Base-by-base conservation (phyloP, 106 monocot species). In the Phalaenopsis aphrodite region DNA sequence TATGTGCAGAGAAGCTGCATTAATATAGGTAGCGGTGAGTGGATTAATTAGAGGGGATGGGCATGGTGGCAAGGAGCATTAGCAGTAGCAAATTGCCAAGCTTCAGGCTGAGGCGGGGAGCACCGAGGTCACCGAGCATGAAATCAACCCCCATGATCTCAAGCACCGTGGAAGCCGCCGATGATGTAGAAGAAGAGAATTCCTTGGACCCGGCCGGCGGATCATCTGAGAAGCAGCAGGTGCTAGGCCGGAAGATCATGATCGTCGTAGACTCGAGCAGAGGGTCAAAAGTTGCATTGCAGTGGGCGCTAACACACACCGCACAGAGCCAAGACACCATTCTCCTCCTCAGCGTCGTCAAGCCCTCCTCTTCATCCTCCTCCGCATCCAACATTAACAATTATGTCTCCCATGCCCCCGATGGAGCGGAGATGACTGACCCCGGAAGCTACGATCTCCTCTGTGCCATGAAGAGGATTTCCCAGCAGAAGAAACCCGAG, bases 261-360 rank as follows among this genome's bases (percentile, higher is more conserved):
- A 68, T 88, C 5, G 83, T 80, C 10, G 85, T 85, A 21, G 85
- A 88, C 74, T 81, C 80, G 10, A 80, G 80, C 48, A 43, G 39
- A 21, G 88, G 80, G 56, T 79, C 88, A 12, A 88, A 82, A 80
- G 23, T 37, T 41, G 88, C 88, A 10, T 38, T 88, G 61, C 82
- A 78, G n/a, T 88, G 88, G 88, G 88, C 85, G 3, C 81, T 88
- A 7, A 78, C 88, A 16, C 85, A 88, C 68, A 49, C 82, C 1
- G 80, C 83, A 3, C 88, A 88, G 78, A 75, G 80, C 80, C 73
- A 83, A 24, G 88, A 88, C 67, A 83, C 79, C 16, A 7, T 88
- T 3, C 61, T 88, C 65, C 85, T 88, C 14, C 71, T 88, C 58
- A 18, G 48, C 56, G 85, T 85, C 3, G 38, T 69, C 18, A 79